These are phyloP conservation scores for Calocybe indica DNA, from an alignment of 768 basidiomycete species.

Conservation along the genomic window DNA sequence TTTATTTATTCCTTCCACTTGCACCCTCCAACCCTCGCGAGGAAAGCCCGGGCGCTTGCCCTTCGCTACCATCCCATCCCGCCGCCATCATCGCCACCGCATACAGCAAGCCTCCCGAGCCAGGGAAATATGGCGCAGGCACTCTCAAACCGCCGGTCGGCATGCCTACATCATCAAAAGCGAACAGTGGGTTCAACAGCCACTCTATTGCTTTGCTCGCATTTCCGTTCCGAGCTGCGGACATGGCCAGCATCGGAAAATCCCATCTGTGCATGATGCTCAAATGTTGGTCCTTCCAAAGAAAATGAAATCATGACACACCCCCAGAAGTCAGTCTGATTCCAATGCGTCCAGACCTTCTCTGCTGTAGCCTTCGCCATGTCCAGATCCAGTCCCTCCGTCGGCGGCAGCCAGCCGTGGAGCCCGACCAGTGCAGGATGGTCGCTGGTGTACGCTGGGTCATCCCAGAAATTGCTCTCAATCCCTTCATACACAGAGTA, in stretches of 20 bases:
- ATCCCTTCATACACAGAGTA: conserved; percentile 56
- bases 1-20: conserved; percentile 13
- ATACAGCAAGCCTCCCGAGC: conserved; percentile 44
- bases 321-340: conserved; percentile 49
- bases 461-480: conserved; percentile 44
- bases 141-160: conserved; percentile 49
- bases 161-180: conserved; percentile 58
- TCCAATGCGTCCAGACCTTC: conserved; percentile 51
- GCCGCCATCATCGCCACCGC: conserved; percentile 52
- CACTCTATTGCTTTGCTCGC: conserved; percentile 45
- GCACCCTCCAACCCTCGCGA: conserved; percentile 20
- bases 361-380: conserved; percentile 44
- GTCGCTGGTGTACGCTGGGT: conserved; percentile 45
- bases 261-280: conserved; percentile 41
- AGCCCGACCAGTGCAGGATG: conserved; percentile 53
- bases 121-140: conserved; percentile 57
- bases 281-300: neutral
- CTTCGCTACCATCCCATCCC: conserved; percentile 43
- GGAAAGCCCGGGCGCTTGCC: conserved; percentile 23
- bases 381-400: conserved; percentile 38
- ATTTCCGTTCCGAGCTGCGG: conserved; percentile 48
- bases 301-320: conserved; percentile 15
- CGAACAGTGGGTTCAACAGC: conserved; percentile 47
- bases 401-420: conserved; percentile 52
- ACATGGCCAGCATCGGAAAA: conserved; percentile 60